Evolutionary conservation across 2,329 filamentous ascomycete species (phyloP), one percentile per base, ranked within the genome.

Genomic region (Fusarium musae): DNA sequence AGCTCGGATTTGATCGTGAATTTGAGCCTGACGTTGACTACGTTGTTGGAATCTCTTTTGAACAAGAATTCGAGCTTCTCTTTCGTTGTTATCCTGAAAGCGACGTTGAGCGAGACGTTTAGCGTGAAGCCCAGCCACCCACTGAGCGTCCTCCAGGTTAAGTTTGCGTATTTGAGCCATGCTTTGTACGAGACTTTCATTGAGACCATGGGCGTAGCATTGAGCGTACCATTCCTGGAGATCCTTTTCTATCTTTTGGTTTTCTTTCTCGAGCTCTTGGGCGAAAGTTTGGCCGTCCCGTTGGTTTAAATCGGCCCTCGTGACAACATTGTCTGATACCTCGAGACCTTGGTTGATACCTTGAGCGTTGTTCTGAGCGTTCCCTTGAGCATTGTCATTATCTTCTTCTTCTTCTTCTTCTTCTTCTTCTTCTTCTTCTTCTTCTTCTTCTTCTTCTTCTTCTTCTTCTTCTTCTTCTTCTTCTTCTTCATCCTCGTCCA

Each of bases 381-480:
- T 52, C 3, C 17, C 9, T 32, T 32, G 28, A 49, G 46, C 49
- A 26, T 37, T 34, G 23, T 34, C 21, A 9, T 50, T 4, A 2
- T 32, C 46, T 5, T 49, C 46, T 1, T 17, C 28, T 4, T 32
- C 46, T 3, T 30, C 44, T 0, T n/a, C 26, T 4, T 30, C 44
- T 1, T 30, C 44, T 1, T 47, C 13, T 1, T 49, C 28, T 3
- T 49, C 21, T 1, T 50, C 46, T n/a, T n/a, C n/a, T n/a, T n/a
- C n/a, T 3, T 30, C 44, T 0, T n/a, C 28, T 4, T 32, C 46
- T 5, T 49, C 46, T 1, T 17, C 28, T 3, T 30, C 44, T 0
- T n/a, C 28, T 4, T 30, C 44, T 1, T 30, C 44, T 1, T 47
- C 13, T 1, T 49, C 28, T 3, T 49, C 21, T 1, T 50, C 47